Conservation (phyloP, 2,329 filamentous ascomycete species). For the Penicillium aurantiogriseum region DNA sequence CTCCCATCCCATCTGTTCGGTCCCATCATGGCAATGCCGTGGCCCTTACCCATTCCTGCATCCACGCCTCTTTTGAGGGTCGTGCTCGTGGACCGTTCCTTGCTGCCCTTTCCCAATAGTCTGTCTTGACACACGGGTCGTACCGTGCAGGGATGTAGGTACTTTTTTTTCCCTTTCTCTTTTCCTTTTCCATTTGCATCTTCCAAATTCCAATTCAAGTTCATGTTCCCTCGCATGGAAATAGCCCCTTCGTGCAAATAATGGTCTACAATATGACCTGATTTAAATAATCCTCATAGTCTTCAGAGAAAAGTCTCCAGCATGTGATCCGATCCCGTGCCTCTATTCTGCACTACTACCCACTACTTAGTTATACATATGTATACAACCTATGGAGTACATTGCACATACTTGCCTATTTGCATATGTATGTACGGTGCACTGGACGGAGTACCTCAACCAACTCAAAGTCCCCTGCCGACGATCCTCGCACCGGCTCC, state of each 20-base stretch:
- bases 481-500: conserved; percentile 5
- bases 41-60: conserved; percentile 2
- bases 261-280: not conserved
- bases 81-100: conserved; percentile 6
- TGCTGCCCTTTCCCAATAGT: conserved; percentile 9
- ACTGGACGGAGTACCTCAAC: not conserved
- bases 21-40: not conserved
- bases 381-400: not conserved
- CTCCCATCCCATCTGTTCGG: not conserved
- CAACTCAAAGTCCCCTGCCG: not conserved
- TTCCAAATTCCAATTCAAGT: not conserved
- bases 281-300: not conserved
- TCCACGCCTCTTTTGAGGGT: conserved; percentile 2
- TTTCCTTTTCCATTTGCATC: not conserved
- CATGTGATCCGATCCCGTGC: not conserved
- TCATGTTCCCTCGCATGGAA: conserved; percentile 1
- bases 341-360: not conserved
- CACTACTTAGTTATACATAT: not conserved
- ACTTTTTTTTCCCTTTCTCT: not conserved
- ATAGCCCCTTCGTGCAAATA: not conserved
- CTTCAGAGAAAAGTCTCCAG: not conserved
- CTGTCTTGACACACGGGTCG: conserved; percentile 4
- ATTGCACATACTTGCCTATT: not conserved
- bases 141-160: not conserved
- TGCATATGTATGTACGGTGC: not conserved